Evolutionary conservation across 208 protist species (phyloP), one percentile per base, ranked within the genome.

Genomic region (Jaenimonas drosophilae): DNA sequence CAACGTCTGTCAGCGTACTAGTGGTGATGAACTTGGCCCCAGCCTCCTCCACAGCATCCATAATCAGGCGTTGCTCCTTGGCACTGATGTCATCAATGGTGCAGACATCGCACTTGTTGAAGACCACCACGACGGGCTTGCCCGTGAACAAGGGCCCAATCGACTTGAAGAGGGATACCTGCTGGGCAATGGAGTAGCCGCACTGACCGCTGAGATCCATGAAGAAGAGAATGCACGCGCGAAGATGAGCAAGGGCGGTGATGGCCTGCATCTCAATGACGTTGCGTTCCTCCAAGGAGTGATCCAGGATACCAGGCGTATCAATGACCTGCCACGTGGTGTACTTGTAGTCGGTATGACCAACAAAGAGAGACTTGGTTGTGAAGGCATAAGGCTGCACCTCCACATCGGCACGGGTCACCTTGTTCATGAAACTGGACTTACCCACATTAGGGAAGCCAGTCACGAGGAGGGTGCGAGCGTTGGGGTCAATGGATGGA

Each of bases 181-280:
- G 97, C 64, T 99, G 77, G 39, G 86, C 84, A 47, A 99, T 88
- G n/a, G 92, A 96, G 67, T 99, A 98, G 38, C 97, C 97, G 72
- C 98, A 99, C 44, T 96, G 72, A 48, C 97, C 97, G 41, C 95
- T 98, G 30, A 99, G 72, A 74, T 99, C 99, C 64, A 99, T 91
- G 47, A 99, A 89, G 71, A 98, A 99, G 29, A 99, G 72, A 38
- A 99, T 95, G 64, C 82, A 88, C 0, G 96, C 87, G 7, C 96
- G 71, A 4, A 99, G 80, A 72, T 99, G 97, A 0, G 97, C 98
- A 6, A 99, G 72, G 6, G 98, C 98, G 11, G 97, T 99, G 77
- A 99, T 98, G 11, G 96, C 88, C 70, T 99, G 98, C 98, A 99
- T 99, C 69, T 99, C 98, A 79, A 99, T 99, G n/a, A 98, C 98